Base-by-base conservation (phyloP, 257 asterid genomes). In the Thymus mandschuricus region DNA sequence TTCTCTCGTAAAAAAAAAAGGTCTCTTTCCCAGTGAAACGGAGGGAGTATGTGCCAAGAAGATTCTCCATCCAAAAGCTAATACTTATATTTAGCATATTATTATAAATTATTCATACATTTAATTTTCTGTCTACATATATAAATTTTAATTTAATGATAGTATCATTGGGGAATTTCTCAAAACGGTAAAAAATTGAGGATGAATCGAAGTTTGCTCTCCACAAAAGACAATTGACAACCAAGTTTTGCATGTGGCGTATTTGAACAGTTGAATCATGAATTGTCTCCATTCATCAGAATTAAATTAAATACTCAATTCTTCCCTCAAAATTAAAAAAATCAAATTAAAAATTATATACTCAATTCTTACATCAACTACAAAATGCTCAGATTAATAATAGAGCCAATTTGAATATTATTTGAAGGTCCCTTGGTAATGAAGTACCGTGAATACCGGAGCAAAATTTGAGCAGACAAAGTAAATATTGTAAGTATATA, bases 401-500 rank as follows among this genome's bases (percentile, higher is more conserved):
- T 58, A 58, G 67, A 69, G 71, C 57, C 43, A 40, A 45, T 65
- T 56, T 4, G 29, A 30, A 35, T 71, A 69, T 75, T 61, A 21
- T 4, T 38, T 38, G 73, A 60, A 13, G 64, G 43, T 28, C 68
- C 75, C 76, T 43, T 61, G 66, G 75, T 51, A 21, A 54, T 74
- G 64, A 76, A 65, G 57, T 48, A 55, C 71, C 89, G 87, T 81
- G 87, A 84, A 78, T 69, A 74, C 52, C 87, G 89, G 89, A 82
- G 63, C 73, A 68, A 71, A 52, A 65, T 58, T 43, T 64, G 61
- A 41, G 21, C 38, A 63, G 10, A 21, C 56, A 55, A 58, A 21
- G 41, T 21, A 10, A 49, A 3, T 13, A 6, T 54, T 51, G 34
- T 66, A 11, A 49, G 15, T 41, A 54, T 54, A 4, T 45, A n/a